Evolutionary conservation across 2,329 filamentous ascomycete species (phyloP).

Genomic region (Beauveria sp.): DNA sequence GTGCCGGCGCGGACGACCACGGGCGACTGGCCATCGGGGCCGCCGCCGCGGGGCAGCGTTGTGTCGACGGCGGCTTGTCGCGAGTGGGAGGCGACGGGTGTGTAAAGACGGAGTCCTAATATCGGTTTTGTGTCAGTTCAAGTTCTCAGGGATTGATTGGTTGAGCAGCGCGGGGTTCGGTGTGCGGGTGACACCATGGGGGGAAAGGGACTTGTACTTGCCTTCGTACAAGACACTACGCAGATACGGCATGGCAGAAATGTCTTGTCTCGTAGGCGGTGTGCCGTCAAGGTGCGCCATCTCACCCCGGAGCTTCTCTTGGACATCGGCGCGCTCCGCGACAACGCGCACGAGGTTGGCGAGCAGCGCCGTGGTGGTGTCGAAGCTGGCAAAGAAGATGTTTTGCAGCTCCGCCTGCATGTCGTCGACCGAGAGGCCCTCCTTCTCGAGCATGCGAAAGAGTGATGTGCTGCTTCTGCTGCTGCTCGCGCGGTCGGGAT

Average conservation of each 20-base stretch:
- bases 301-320: neutral
- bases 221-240: slow-evolving; percentile 7
- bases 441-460: slow-evolving; percentile 3
- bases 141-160: neutral
- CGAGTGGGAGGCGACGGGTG: slow-evolving; percentile 28
- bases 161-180: neutral
- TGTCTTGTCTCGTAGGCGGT: neutral
- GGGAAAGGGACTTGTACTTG: neutral
- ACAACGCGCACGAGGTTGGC: slow-evolving; percentile 4
- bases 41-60: slow-evolving; percentile 43
- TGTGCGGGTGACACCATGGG: neutral
- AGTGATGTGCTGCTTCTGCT: neutral
- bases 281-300: neutral
- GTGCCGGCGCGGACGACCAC: slow-evolving; percentile 42
- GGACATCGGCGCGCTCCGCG: neutral
- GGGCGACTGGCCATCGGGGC: slow-evolving; percentile 37
- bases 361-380: slow-evolving; percentile 5
- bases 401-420: slow-evolving; percentile 10
- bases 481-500: neutral
- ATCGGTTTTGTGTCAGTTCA: neutral
- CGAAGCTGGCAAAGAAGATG: slow-evolving; percentile 12
- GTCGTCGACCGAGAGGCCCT: slow-evolving; percentile 1
- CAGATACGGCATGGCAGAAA: slow-evolving; percentile 2
- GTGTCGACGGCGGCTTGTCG: slow-evolving; percentile 32
- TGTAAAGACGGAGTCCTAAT: slow-evolving; percentile 7